These are phyloP conservation scores for Ustilago tritici DNA, from an alignment of 1,284 basidiomycete species.

Conservation along the genomic window DNA sequence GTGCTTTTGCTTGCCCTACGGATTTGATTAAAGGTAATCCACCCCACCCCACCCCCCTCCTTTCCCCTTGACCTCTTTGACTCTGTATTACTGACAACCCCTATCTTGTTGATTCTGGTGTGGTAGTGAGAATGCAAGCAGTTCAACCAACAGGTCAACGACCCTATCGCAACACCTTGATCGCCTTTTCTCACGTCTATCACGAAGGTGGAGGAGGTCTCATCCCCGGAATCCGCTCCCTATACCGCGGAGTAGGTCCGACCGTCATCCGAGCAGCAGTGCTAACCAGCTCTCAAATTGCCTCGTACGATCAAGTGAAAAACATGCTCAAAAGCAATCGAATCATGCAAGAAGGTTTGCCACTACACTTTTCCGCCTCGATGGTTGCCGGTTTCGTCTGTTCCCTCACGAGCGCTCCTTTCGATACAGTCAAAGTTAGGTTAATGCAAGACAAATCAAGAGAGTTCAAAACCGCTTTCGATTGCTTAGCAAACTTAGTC, in stretches of 20 bases:
- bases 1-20: conserved; percentile 54
- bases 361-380: conserved; percentile 49
- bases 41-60: not conserved
- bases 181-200: conserved; percentile 48
- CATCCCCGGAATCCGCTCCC: conserved; percentile 35
- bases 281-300: conserved; percentile 55
- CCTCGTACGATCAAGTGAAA: conserved; percentile 59
- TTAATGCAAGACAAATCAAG: conserved; percentile 55
- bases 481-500: conserved; percentile 48
- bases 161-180: conserved; percentile 57
- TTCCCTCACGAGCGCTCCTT: conserved; percentile 50
- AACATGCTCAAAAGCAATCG: conserved; percentile 35
- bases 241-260: conserved; percentile 57
- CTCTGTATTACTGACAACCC: not conserved
- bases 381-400: conserved; percentile 59
- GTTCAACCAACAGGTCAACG: conserved; percentile 38
- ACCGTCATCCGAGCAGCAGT: conserved; percentile 57
- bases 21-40: conserved; percentile 48
- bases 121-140: conserved; percentile 56
- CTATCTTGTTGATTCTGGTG: not conserved
- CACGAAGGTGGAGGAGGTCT: conserved; percentile 41
- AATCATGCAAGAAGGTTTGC: conserved; percentile 44
- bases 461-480: conserved; percentile 44
- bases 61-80: not conserved
- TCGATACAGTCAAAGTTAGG: conserved; percentile 58